These are phyloP conservation scores for Solanum phureja DNA, from an alignment of 257 asterid species.

Conservation along the genomic window DNA sequence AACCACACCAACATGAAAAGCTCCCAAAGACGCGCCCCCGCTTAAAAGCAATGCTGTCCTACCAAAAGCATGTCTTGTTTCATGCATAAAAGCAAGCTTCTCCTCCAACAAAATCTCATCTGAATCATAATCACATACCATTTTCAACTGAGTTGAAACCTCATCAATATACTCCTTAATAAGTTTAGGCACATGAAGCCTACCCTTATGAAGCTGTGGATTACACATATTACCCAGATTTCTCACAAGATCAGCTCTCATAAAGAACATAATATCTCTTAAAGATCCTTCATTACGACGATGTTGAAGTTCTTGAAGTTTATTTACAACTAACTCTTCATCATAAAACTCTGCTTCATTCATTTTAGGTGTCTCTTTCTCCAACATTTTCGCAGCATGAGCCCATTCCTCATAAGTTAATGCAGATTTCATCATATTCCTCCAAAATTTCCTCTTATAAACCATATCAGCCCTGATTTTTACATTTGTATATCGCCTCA, in stretches of 20 bases:
- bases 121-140: slow-evolving; percentile 84
- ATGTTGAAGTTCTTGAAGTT: slow-evolving; percentile 72
- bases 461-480: slow-evolving; percentile 82
- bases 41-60: slow-evolving; percentile 86
- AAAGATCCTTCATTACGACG: slow-evolving; percentile 89
- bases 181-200: slow-evolving; percentile 83
- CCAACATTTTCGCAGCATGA: slow-evolving; percentile 91
- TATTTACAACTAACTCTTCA: slow-evolving; percentile 75
- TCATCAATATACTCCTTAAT: slow-evolving; percentile 90
- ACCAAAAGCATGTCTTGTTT: slow-evolving; percentile 94
- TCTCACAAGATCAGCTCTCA: slow-evolving; percentile 88
- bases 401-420: slow-evolving; percentile 96
- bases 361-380: slow-evolving; percentile 61
- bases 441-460: slow-evolving; percentile 85
- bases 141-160: slow-evolving; percentile 75
- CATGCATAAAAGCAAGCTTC: slow-evolving; percentile 93
- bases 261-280: slow-evolving; percentile 76
- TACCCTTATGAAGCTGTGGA: slow-evolving; percentile 85
- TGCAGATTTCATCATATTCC: slow-evolving; percentile 90
- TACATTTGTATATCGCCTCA: slow-evolving; percentile 73
- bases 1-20: slow-evolving; percentile 90
- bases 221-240: slow-evolving; percentile 94
- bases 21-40: slow-evolving; percentile 95
- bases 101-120: slow-evolving; percentile 91
- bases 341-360: slow-evolving; percentile 75